Evolutionary conservation across 345 rosid genomes (phyloP).

Genomic region (Dovyalis caffra): DNA sequence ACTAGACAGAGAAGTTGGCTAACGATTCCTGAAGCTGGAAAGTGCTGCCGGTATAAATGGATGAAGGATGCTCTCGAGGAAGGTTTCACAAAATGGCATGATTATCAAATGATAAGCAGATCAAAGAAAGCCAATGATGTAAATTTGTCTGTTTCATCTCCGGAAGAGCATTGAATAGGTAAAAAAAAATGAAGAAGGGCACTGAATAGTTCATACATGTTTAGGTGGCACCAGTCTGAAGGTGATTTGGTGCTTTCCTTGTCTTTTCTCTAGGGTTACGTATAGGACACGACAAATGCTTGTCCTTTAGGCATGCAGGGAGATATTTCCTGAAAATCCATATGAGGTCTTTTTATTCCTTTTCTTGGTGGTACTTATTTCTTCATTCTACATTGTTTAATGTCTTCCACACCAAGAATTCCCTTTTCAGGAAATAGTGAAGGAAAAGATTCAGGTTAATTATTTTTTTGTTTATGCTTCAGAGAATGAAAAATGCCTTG

Average conservation of each 20-base stretch:
- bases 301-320: neutral
- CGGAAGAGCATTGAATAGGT: neutral
- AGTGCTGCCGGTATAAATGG: constrained; percentile 44
- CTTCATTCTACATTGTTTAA: too few relatives aligned
- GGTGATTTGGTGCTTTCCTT: neutral
- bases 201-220: neutral
- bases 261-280: neutral
- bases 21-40: constrained; percentile 36
- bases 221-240: neutral
- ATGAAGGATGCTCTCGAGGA: constrained; percentile 45
- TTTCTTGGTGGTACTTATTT: neutral
- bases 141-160: neutral
- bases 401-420: too few relatives aligned
- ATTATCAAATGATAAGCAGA: constrained; percentile 14
- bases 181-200: neutral
- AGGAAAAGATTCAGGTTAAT: too few relatives aligned
- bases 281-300: neutral
- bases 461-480: too few relatives aligned
- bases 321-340: neutral
- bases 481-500: too few relatives aligned
- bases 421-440: too few relatives aligned
- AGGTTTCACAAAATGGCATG: constrained; percentile 35
- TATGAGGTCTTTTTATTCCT: neutral
- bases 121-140: neutral
- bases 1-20: constrained; percentile 44